A percentile compares a stretch with the other conserved stretches of the same genome.
These are phyloP conservation scores for Trichoderma aggressivum DNA, from an alignment of 2,329 filamentous ascomycete species.

Conservation along the genomic window DNA sequence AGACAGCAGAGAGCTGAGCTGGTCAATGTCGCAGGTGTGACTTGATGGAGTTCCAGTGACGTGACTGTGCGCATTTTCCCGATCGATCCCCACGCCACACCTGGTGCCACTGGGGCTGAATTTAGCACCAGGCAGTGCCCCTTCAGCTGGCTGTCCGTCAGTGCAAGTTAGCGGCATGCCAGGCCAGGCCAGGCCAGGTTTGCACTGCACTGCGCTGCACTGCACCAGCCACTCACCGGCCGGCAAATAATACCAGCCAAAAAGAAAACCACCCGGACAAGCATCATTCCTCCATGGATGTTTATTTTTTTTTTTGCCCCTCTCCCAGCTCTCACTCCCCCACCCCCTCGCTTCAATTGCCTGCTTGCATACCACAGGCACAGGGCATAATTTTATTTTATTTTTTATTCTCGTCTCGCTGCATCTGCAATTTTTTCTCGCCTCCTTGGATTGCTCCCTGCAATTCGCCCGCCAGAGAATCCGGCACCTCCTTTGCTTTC, in stretches of 20 bases:
- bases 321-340: conserved; percentile 1
- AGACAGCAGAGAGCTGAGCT: too few relatives aligned
- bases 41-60: too few relatives aligned
- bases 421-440: neutral
- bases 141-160: neutral
- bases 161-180: neutral
- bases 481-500: neutral
- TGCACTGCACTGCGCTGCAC: neutral
- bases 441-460: neutral
- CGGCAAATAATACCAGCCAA: neutral
- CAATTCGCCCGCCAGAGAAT: neutral
- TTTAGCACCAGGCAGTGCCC: neutral
- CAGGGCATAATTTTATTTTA: neutral
- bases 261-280: neutral
- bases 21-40: too few relatives aligned
- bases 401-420: neutral
- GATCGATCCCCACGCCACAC: conserved; percentile 2
- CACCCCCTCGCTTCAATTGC: conserved; percentile 14
- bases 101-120: neutral
- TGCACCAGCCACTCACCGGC: neutral
- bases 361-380: conserved; percentile 1
- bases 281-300: neutral
- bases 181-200: too few relatives aligned
- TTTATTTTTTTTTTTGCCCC: neutral
- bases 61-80: neutral